phyloP scores from a whole-genome alignment of 2,329 filamentous ascomycete species.

The Alternaria gansuensis region DNA sequence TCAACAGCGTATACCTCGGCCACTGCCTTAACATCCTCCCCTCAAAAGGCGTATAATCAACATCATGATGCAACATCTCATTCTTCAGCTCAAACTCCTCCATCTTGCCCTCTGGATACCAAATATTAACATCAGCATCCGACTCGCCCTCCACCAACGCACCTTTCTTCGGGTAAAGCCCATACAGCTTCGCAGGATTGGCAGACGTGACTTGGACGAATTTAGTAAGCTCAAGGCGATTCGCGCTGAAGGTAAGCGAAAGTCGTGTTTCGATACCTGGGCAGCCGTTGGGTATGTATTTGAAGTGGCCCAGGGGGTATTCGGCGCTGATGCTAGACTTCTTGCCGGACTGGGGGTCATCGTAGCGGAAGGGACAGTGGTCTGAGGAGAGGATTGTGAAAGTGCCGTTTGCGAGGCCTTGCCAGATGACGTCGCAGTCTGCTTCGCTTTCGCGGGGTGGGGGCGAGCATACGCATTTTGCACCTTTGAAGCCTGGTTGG shows the following conservation, averaged over 20 bases:
- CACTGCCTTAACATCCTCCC: slow-evolving; percentile 66
- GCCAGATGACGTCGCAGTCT: slow-evolving; percentile 63
- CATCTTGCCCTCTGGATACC: slow-evolving; percentile 53
- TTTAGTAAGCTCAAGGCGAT: slow-evolving; percentile 57
- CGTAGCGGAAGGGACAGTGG: slow-evolving; percentile 62
- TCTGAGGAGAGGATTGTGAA: slow-evolving; percentile 63
- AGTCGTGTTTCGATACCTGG: slow-evolving; percentile 67
- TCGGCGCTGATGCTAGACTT: slow-evolving; percentile 59
- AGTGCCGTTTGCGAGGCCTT: slow-evolving; percentile 61
- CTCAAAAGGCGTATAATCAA: slow-evolving; percentile 71
- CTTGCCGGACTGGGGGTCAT: slow-evolving; percentile 53
- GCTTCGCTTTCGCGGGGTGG: slow-evolving; percentile 59
- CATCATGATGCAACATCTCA: slow-evolving; percentile 66
- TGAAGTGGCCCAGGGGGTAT: slow-evolving; percentile 60
- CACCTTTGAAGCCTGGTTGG: slow-evolving; percentile 63
- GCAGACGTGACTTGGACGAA: slow-evolving; percentile 66
- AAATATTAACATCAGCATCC: slow-evolving; percentile 67
- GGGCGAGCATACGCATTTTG: slow-evolving; percentile 65
- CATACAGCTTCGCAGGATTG: slow-evolving; percentile 67
- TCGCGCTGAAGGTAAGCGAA: slow-evolving; percentile 55
- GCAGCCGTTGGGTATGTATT: slow-evolving; percentile 66
- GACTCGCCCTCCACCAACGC: slow-evolving; percentile 59
- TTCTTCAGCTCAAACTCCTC: slow-evolving; percentile 60
- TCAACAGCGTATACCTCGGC: slow-evolving; percentile 68
- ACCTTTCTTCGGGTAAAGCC: slow-evolving; percentile 63